phyloP scores from a whole-genome alignment of 306 rosid genomes.

The Alnus glutinosa region DNA sequence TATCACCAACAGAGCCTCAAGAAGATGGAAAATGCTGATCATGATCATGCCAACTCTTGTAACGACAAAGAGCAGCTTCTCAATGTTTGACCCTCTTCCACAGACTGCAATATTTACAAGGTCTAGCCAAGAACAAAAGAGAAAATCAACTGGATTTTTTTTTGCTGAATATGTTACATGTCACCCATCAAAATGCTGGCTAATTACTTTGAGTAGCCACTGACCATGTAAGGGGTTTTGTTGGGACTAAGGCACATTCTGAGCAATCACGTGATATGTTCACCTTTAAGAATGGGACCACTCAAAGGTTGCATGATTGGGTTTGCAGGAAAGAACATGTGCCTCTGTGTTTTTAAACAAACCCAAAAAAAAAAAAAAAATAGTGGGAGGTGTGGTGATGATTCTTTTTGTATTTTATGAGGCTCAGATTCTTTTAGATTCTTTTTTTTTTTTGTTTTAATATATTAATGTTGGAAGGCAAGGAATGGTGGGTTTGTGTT shows the following conservation, averaged over 20 bases:
- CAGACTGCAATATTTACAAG: neutral
- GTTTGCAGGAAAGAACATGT: constrained; percentile 46
- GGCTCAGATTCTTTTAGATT: constrained; percentile 25
- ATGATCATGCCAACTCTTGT: constrained; percentile 31
- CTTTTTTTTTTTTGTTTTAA: constrained; percentile 24
- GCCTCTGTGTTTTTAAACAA: constrained; percentile 47
- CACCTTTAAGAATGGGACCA: constrained; percentile 63
- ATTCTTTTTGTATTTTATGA: constrained; percentile 20
- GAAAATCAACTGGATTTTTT: too few species aligned
- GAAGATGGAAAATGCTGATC: constrained; percentile 57
- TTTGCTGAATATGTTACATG: neutral
- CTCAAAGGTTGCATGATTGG: constrained; percentile 67
- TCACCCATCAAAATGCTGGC: constrained; percentile 24
- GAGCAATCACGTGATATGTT: constrained; percentile 67
- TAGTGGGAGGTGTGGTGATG: constrained; percentile 31
- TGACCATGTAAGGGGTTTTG: constrained; percentile 21
- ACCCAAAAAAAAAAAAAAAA: constrained; percentile 8
- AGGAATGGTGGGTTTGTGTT: constrained; percentile 47
- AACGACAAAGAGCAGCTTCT: constrained; percentile 56
- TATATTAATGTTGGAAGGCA: constrained; percentile 26
- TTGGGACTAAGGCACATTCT: constrained; percentile 27
- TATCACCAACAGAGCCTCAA: constrained; percentile 79
- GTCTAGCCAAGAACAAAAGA: neutral
- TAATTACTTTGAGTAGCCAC: constrained; percentile 21
- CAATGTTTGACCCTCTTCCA: constrained; percentile 36